phyloP scores from a whole-genome alignment of 257 asterid species.

The Solanum stenotomum region DNA sequence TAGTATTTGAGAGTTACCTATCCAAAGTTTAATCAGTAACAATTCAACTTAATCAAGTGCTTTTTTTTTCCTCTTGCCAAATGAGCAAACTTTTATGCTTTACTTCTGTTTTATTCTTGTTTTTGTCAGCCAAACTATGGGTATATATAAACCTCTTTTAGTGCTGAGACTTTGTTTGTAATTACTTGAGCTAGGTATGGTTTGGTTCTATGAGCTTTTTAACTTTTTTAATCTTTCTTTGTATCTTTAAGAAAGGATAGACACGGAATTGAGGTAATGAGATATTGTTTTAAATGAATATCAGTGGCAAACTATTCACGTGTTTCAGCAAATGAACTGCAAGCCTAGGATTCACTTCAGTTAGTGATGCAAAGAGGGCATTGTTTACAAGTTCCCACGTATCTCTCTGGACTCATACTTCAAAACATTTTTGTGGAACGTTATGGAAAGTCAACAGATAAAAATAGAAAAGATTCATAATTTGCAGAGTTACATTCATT shows the following conservation, averaged over 20 bases:
- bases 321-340: not conserved
- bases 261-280: not conserved
- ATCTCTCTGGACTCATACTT: not conserved
- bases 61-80: not conserved
- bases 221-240: not conserved
- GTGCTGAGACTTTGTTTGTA: not conserved
- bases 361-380: not conserved
- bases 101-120: not conserved
- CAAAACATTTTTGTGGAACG: not conserved
- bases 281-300: not conserved
- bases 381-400: not conserved
- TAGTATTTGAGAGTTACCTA: not conserved
- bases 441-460: not conserved
- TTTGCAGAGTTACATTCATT: not conserved
- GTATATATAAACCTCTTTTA: not conserved
- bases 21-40: not conserved
- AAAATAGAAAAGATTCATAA: not conserved
- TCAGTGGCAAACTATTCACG: not conserved
- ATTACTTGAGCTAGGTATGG: not conserved
- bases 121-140: not conserved
- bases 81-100: not conserved
- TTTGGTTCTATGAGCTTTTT: not conserved
- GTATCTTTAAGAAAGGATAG: not conserved
- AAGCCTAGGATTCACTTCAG: not conserved
- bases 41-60: not conserved